Conservation (phyloP, 495 filamentous ascomycete species). For the Tuber microsphaerosporum region DNA sequence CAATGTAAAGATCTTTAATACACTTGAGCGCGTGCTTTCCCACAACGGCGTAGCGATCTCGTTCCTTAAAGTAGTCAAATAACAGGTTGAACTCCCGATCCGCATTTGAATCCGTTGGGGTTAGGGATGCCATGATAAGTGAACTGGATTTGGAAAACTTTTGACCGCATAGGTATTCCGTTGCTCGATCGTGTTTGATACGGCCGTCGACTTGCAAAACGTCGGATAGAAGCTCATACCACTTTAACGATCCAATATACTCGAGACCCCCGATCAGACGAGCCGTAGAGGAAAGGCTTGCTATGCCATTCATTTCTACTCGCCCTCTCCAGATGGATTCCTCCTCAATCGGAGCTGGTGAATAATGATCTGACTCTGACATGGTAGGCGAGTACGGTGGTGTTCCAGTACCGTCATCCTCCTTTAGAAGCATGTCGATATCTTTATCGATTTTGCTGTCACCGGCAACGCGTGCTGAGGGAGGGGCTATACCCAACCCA, state of each 20-base stretch:
- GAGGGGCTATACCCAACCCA: constrained; percentile 43
- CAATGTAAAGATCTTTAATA: constrained; percentile 41
- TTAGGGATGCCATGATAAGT: constrained; percentile 51
- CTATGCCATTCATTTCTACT: constrained; percentile 67
- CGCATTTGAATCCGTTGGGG: constrained; percentile 45
- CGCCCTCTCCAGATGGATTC: constrained; percentile 62
- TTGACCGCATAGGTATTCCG: constrained; percentile 74
- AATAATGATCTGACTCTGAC: constrained; percentile 48
- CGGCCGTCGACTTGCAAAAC: constrained; percentile 71
- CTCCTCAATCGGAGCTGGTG: constrained; percentile 45
- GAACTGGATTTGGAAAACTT: constrained; percentile 39
- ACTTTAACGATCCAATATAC: constrained; percentile 55
- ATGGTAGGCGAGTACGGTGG: constrained; percentile 79
- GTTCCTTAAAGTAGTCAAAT: constrained; percentile 74
- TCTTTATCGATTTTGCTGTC: constrained; percentile 64
- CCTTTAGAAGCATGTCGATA: constrained; percentile 79
- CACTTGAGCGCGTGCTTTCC: constrained; percentile 30
- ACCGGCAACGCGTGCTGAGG: constrained; percentile 47
- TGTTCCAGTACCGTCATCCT: constrained; percentile 68
- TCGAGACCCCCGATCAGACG: constrained; percentile 77
- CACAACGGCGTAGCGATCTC: constrained; percentile 46
- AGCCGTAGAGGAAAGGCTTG: constrained; percentile 66
- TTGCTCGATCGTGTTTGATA: constrained; percentile 69
- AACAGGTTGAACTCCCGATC: constrained; percentile 59
- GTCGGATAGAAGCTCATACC: constrained; percentile 62